Evolutionary conservation across 108 stramenopile genomes (phyloP).

Genomic region (Parmales sp.): DNA sequence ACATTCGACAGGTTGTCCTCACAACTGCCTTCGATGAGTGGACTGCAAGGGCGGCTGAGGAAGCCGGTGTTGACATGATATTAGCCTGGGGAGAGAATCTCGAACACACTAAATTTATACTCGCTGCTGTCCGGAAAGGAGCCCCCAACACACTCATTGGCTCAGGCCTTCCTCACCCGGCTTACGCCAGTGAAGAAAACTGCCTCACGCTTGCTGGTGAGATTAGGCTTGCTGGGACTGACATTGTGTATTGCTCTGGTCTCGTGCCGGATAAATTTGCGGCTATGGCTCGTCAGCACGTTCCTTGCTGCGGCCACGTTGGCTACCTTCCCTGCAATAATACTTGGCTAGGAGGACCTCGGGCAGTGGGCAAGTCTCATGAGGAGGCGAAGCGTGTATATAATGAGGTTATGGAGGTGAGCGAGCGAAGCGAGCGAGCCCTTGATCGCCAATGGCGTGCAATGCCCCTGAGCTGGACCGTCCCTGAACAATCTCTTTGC

Average conservation of each 20-base stretch:
- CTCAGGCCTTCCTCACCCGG: not conserved
- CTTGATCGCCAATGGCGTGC: no score
- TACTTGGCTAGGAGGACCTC: not conserved
- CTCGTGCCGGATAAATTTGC: not conserved
- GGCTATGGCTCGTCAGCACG: not conserved
- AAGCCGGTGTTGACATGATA: not conserved
- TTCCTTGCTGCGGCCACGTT: not conserved
- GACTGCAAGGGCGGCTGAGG: not conserved
- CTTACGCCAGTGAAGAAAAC: not conserved
- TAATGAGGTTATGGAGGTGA: not conserved
- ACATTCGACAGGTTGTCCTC: not conserved
- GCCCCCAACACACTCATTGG: not conserved
- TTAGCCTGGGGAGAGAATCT: not conserved
- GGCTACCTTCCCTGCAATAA: not conserved
- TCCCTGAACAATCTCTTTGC: no score
- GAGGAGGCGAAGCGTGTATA: not conserved
- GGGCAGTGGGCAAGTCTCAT: not conserved
- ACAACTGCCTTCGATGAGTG: not conserved
- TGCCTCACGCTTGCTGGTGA: not conserved
- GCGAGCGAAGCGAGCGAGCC: no score
- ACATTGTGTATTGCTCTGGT: not conserved
- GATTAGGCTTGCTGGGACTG: not conserved
- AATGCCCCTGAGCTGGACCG: no score
- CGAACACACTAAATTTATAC: not conserved
- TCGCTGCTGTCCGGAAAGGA: not conserved